Base-by-base conservation (phyloP, 352 stramenopile species). In the Globisporangium rhizosaccharum region DNA sequence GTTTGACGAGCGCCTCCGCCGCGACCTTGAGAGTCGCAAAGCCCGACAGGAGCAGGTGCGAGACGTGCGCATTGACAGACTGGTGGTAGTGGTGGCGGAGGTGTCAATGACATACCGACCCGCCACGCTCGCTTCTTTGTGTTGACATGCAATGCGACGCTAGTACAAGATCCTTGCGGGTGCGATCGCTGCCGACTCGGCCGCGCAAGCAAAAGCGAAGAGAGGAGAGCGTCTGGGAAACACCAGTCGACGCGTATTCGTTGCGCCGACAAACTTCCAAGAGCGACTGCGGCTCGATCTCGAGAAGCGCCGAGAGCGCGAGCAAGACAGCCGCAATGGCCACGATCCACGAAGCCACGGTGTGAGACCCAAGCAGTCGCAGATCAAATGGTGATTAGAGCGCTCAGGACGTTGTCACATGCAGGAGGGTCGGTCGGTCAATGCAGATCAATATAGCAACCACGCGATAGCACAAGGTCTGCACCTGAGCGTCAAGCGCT, bases 1-100 rank as follows among this genome's bases (percentile, higher is more conserved):
- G 47, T 90, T 90, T 60, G 73, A 88, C 44, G 79, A 87, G 14
- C 69, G 81, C 14, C 53, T 88, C 20, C 68, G 67, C 18, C 73
- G 76, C 0, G 76, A 90, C 51, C 65, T 88, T 23, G 76, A 82
- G 58, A 65, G 73, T 10, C 72, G 76, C 4, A 66, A 67, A 7
- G 41, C 73, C 1, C 74, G 74, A 11, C 66, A 65, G 12, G 51
- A 56, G 33, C 30, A 56, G 51, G 51, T 56, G 3, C 2, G 50
- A 20, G 50, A 14, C 7, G 33, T 9, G 9, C 33, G 33, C 33
- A 12, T 39, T 39, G 33, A 7, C 33, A 12, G 33, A 39, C 33
- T 39, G 33, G 33, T 11, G 33, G 33, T 39, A 7, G 33, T 11
- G 33, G 33, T 11, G 15, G 20, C 42, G 2, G 8, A 20, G 0